Evolutionary conservation across 2,329 filamentous ascomycete species (phyloP), one percentile per base, ranked within the genome.

Genomic region (Phialophora macrospora): DNA sequence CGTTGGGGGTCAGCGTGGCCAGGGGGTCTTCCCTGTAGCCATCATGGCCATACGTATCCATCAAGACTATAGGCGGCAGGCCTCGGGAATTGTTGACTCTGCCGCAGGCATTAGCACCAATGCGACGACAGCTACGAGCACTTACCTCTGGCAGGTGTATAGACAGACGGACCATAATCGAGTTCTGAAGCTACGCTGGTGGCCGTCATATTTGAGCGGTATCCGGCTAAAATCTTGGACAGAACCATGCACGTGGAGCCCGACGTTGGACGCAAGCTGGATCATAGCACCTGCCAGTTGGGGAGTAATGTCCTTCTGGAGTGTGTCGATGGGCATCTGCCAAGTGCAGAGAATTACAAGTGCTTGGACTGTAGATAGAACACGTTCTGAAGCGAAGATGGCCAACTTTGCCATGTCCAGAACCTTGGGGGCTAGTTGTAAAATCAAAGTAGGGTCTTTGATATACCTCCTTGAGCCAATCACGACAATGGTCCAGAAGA

Each of bases 401-500:
- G 62, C 59, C 26, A 30, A 5, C 30, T 65, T 63, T 14, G 63
- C 59, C 48, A 65, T 26, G 2, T 68, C 60, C 28, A 60, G 30
- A 6, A 68, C 44, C 49, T 63, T 64, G 8, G 63, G 63, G 26
- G 79, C 73, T 14, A 82, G 74, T 71, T 73, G 85, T 60, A 82
- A 82, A 44, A 89, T 78, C 32, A 89, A 76, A 17, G 77, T 79
- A 0, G 82, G 77, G 68, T 87, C 84, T 17, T 77, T 74, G 28
- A 81, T 80, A 67, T 84, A 88, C 55, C 86, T 83, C 49, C 87
- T 82, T 38, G 86, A 83, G n/a, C 86, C 87, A 46, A 88, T 82
- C 41, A 84, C 83, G 55, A 89, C 80, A 56, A 89, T 85, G 28
- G 85, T 85, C 87, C 87, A 90, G 74, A 88, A 88, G 7, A 89